phyloP scores from a whole-genome alignment of 78 protist species.

The Dictyostelium capitatum region DNA sequence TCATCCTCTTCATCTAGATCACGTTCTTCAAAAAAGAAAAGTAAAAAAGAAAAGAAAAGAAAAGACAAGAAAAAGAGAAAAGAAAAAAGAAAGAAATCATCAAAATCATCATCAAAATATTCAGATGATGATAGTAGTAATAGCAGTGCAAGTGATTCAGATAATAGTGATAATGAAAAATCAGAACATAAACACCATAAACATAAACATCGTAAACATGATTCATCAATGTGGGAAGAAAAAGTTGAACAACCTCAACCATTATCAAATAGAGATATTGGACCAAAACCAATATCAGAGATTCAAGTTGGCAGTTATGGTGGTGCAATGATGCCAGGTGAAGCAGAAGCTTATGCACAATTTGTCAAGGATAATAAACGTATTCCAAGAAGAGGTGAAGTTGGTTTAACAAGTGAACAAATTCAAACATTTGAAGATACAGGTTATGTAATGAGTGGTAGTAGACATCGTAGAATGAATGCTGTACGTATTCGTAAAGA shows the following conservation, averaged over 20 bases:
- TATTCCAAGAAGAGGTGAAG: slow-evolving; percentile 98
- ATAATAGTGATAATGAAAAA: neutral
- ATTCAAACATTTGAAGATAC: slow-evolving; percentile 87
- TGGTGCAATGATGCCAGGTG: slow-evolving; percentile 93
- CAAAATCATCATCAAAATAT: neutral
- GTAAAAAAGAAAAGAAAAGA: neutral
- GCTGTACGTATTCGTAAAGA: slow-evolving; percentile 98
- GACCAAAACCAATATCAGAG: slow-evolving; percentile 63
- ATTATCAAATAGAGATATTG: slow-evolving; percentile 27
- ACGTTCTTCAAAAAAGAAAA: neutral
- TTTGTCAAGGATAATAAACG: slow-evolving; percentile 93
- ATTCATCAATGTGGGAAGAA: slow-evolving; percentile 46
- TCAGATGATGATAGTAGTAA: neutral
- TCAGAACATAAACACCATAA: neutral
- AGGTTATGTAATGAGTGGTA: slow-evolving; percentile 97
- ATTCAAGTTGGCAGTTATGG: slow-evolving; percentile 76
- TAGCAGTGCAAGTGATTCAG: neutral
- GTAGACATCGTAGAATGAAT: slow-evolving; percentile 95
- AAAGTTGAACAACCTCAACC: neutral
- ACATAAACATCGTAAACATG: neutral
- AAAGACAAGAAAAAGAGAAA: neutral
- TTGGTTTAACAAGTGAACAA: slow-evolving; percentile 92
- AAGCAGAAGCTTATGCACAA: slow-evolving; percentile 92
- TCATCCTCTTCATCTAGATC: neutral
- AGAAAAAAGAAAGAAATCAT: neutral